Evolutionary conservation across 2,329 filamentous ascomycete genomes (phyloP), one percentile per base, ranked within the genome.

Genomic region (Cordyceps militaris): DNA sequence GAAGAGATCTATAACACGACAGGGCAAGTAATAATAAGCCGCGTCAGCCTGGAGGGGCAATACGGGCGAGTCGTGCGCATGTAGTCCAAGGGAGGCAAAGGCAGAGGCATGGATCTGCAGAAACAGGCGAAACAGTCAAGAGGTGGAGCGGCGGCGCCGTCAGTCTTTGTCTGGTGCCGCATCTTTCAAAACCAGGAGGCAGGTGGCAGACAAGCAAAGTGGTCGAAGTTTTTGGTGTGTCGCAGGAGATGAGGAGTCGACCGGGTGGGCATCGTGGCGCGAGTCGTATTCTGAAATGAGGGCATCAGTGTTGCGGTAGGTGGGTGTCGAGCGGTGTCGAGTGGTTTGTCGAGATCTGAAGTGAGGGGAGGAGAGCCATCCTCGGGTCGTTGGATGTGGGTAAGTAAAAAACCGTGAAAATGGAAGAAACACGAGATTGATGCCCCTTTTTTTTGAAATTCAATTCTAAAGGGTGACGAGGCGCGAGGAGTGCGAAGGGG

Each of bases 141-240:
- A 32, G 26, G 50, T 53, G 50, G 50, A 53, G 24, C 26, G 9
- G 26, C 50, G 24, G n/a, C 16, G 21, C 11, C 32, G 14, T 48
- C n/a, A 13, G 34, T 38, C 48, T 28, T 50, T 38, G 28, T 40
- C n/a, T 23, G 46, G 36, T 53, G 50, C 26, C 1, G 24, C 50
- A 30, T 13, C n/a, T 43, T 53, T 30, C 36, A 16, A 53, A 52
- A 53, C 38, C n/a, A 53, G 50, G 48, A 51, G 47, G 16, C 23
- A 28, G n/a, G 43, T 14, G 38, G 38, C 38, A 8, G 38, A 8
- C 4, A n/a, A n/a, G n/a, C n/a, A n/a, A n/a, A n/a, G 8, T 23
- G 26, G 21, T 2, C 28, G 16, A 19, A n/a, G 40, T 13, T 16
- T 13, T 16, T 16, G 38, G 8, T 19, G n/a, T 43, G 50, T 43